These are phyloP conservation scores for Lyophyllum semitale DNA, from an alignment of 768 basidiomycete genomes.

Conservation along the genomic window DNA sequence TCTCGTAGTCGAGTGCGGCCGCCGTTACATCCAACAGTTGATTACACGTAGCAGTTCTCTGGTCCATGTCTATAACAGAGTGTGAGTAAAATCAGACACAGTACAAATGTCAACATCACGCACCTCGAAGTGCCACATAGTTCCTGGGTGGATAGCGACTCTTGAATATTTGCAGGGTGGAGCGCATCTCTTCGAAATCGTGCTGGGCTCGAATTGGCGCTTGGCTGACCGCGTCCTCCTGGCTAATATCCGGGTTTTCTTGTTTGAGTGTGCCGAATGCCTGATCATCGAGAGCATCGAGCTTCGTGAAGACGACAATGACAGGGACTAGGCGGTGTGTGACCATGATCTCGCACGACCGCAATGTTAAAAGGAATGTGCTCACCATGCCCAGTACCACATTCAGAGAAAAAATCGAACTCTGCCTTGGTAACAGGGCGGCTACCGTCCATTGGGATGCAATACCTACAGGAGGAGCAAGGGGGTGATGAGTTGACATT, in stretches of 20 bases:
- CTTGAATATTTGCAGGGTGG: no score
- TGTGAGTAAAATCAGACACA: background rate
- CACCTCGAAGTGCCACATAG: constrained; percentile 9
- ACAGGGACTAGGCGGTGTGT: constrained; percentile 8
- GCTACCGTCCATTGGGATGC: constrained; percentile 11
- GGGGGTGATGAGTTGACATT: background rate
- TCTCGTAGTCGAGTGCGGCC: constrained; percentile 10
- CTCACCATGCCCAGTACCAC: constrained; percentile 15
- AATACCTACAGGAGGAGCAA: constrained; percentile 15
- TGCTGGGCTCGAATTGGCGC: no score
- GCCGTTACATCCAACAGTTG: constrained; percentile 8
- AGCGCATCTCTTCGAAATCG: no score
- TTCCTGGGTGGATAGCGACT: constrained; percentile 7
- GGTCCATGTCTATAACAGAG: constrained; percentile 6
- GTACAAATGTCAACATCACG: background rate
- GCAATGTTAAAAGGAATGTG: background rate
- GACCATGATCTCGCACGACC: background rate
- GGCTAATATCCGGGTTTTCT: constrained; percentile 10
- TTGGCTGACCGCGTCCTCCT: no score
- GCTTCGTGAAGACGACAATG: constrained; percentile 16
- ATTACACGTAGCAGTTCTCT: background rate
- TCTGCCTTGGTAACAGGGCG: constrained; percentile 14
- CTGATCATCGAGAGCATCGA: constrained; percentile 10
- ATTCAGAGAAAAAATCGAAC: constrained; percentile 9
- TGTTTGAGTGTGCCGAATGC: background rate